phyloP scores from a whole-genome alignment of 495 filamentous ascomycete genomes.

The Podospora tetraspora region DNA sequence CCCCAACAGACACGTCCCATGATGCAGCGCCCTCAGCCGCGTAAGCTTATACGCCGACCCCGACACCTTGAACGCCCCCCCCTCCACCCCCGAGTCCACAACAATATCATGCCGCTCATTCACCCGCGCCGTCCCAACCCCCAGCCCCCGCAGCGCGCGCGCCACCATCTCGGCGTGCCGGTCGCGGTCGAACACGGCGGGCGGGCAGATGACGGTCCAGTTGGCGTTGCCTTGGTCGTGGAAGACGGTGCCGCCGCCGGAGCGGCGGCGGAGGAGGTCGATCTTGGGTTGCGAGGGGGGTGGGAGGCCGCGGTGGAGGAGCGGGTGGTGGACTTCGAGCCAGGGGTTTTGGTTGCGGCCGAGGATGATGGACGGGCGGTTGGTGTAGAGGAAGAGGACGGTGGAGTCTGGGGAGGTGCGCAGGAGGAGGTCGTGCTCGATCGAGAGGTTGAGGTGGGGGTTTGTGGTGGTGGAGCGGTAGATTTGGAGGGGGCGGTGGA shows the following conservation, averaged over 20 bases:
- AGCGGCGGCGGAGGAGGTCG: constrained; percentile 71
- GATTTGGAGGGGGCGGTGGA: constrained; percentile 43
- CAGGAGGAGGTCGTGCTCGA: constrained; percentile 84
- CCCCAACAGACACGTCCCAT: constrained; percentile 80
- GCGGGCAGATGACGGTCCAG: constrained; percentile 82
- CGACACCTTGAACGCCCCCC: constrained; percentile 65
- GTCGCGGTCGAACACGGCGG: constrained; percentile 67
- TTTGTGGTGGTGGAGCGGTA: constrained; percentile 70
- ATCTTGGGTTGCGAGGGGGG: constrained; percentile 22
- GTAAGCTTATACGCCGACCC: constrained; percentile 93
- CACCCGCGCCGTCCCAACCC: constrained; percentile 50
- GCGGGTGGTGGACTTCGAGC: constrained; percentile 74
- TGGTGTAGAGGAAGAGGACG: constrained; percentile 81
- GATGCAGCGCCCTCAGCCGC: constrained; percentile 70
- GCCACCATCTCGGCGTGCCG: constrained; percentile 89
- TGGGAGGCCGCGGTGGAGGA: constrained; percentile 35
- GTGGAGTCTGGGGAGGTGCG: constrained; percentile 63
- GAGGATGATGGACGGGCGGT: constrained; percentile 79
- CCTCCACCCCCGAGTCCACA: constrained; percentile 42
- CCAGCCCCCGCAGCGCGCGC: constrained; percentile 58
- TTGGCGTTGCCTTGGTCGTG: constrained; percentile 92
- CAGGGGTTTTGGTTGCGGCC: constrained; percentile 98
- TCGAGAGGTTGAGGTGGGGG: constrained; percentile 91
- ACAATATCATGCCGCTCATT: constrained; percentile 95
- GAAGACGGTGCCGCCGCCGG: constrained; percentile 88